Percentiles rank a stretch among this genome's conserved stretches.
Conservation (phyloP, 83 land plant species). For the Picea mariana region DNA sequence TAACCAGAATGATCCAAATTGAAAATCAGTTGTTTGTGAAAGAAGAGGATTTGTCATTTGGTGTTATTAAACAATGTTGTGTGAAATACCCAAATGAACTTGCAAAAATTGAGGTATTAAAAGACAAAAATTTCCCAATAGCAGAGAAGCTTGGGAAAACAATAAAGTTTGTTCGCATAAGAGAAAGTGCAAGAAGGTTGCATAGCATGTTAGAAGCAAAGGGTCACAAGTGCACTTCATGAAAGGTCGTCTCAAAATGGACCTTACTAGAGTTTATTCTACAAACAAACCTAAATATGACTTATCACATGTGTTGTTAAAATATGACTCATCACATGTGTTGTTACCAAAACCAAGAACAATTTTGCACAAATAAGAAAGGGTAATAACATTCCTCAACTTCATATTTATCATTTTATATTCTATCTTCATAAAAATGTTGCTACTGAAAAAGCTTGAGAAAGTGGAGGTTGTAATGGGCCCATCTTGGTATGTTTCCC, state of each 20-base stretch:
- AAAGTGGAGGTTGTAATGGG: slow-evolving; percentile 36
- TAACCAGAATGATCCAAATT: slow-evolving; percentile 55
- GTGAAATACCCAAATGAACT: slow-evolving; percentile 73
- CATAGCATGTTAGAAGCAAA: slow-evolving; percentile 49
- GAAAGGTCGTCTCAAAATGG: slow-evolving; percentile 67
- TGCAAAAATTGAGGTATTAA: slow-evolving; percentile 70
- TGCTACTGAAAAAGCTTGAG: slow-evolving; percentile 18
- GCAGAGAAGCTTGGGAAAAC: slow-evolving; percentile 89
- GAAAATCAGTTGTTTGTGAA: slow-evolving; percentile 84
- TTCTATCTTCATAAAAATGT: slow-evolving; percentile 26
- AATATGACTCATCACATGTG: too few species aligned
- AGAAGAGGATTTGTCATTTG: slow-evolving; percentile 85
- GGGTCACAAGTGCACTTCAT: slow-evolving; percentile 85
- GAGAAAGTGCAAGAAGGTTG: slow-evolving; percentile 50
- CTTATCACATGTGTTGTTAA: too few species aligned
- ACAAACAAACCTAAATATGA: too few species aligned
- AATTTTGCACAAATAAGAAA: neutral
- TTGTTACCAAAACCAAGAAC: too few species aligned
- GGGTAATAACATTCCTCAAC: slow-evolving; percentile 23
- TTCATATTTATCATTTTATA: slow-evolving; percentile 30
- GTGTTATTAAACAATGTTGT: slow-evolving; percentile 79
- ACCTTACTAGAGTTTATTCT: neutral
- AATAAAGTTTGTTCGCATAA: slow-evolving; percentile 54
- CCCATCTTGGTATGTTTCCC: slow-evolving; percentile 19
- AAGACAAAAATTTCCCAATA: slow-evolving; percentile 76